phyloP scores from a whole-genome alignment of 2,329 filamentous ascomycete genomes.

The Eutypella sp. region DNA sequence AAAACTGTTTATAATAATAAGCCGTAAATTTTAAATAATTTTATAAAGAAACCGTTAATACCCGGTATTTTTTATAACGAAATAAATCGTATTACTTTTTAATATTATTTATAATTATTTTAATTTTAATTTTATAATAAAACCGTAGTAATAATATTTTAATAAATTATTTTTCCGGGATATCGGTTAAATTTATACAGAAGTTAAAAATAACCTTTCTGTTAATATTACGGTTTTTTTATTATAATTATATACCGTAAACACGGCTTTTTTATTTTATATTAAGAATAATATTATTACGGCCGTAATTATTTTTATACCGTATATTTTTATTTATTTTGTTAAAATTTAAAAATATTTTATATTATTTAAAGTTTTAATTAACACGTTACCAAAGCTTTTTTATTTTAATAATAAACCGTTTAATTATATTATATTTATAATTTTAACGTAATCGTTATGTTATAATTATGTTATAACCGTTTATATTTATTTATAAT shows the following conservation, averaged over 20 bases:
- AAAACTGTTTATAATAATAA: background rate
- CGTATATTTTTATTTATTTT: background rate
- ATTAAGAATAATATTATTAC: background rate
- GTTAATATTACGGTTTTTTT: background rate
- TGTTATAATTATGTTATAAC: background rate
- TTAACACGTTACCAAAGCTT: background rate
- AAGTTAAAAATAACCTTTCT: background rate
- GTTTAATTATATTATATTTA: background rate
- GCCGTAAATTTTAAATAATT: background rate
- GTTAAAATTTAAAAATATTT: background rate
- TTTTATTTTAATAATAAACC: background rate
- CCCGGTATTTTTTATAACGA: background rate
- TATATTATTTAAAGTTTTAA: background rate
- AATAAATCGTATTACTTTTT: background rate
- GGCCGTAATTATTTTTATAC: background rate
- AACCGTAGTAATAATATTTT: background rate
- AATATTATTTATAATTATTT: background rate
- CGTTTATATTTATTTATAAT: background rate
- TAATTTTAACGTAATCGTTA: background rate
- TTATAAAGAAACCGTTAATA: background rate
- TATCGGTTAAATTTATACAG: background rate
- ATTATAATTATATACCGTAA: background rate
- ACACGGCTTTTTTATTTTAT: too few relatives aligned
- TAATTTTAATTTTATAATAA: background rate
- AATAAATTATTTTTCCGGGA: background rate